These are phyloP conservation scores for Platanthera zijinensis DNA, from an alignment of 106 monocot genomes.

Conservation along the genomic window DNA sequence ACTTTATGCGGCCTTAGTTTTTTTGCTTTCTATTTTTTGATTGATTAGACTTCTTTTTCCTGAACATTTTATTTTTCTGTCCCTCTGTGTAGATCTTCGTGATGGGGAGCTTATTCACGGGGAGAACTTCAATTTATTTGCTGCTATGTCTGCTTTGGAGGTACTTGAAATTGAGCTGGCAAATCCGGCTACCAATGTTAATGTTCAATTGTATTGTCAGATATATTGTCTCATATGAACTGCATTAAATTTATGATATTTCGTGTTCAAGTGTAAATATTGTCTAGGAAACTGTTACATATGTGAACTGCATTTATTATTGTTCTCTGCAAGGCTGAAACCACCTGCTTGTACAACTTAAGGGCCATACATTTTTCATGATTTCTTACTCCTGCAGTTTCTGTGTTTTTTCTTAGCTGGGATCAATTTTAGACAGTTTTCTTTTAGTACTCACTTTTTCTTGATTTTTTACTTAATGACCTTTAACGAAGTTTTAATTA, in stretches of 20 bases:
- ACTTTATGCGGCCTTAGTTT: not conserved
- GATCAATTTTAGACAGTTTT: no score
- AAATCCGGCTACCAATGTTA: not conserved
- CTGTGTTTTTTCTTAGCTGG: not conserved
- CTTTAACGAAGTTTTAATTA: no score
- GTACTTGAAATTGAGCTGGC: conserved; percentile 26
- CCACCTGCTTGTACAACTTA: not conserved
- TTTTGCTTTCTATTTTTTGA: not conserved
- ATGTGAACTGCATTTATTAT: no score
- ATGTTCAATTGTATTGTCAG: not conserved
- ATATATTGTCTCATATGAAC: not conserved
- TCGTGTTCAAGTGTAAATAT: not conserved
- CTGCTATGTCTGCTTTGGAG: conserved; percentile 99
- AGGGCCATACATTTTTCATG: not conserved
- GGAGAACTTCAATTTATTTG: conserved; percentile 98
- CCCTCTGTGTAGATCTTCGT: conserved; percentile 65
- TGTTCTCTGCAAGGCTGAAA: no score
- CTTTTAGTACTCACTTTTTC: no score
- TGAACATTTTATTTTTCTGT: not conserved
- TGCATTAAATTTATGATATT: not conserved
- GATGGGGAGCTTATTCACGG: conserved; percentile 96
- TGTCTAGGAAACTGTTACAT: not conserved
- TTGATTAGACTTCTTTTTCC: not conserved
- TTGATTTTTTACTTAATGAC: no score
- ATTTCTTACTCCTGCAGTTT: not conserved